Evolutionary conservation across 1,139 yeast species (phyloP), one percentile per base, ranked within the genome.

Genomic region (Diutina ranongensis): DNA sequence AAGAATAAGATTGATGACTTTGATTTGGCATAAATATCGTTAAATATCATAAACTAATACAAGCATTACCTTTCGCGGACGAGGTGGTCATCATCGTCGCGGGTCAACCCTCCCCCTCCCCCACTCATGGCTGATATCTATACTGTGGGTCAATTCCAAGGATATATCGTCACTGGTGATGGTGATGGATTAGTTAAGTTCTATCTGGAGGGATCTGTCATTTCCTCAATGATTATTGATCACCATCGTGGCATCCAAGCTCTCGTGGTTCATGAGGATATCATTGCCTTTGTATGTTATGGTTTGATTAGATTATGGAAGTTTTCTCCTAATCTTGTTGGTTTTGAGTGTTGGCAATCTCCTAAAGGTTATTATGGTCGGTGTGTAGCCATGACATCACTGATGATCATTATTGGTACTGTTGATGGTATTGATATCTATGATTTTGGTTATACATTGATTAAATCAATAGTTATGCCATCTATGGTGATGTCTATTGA

Each of bases 1-100:
- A 83, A 86, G 67, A 89, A 92, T 65, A 78, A 80, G 66, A 76
- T 83, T 58, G 94, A 83, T 63, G 94, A 83, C 64, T 83, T 76
- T 60, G 86, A 80, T 50, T 70, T 80, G 56, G 73, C 83, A 40
- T 78, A 54, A 51, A 8, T 15, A 31, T 12, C 15, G 34, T 12
- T 25, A 10, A n/a, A n/a, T n/a, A n/a, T n/a, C n/a, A n/a, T n/a
- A n/a, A n/a, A n/a, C n/a, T n/a, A n/a, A n/a, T n/a, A n/a, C n/a
- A n/a, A n/a, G n/a, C n/a, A n/a, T n/a, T n/a, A n/a, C n/a, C n/a
- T n/a, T n/a, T n/a, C n/a, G n/a, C n/a, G n/a, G n/a, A n/a, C n/a
- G n/a, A n/a, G n/a, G n/a, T n/a, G n/a, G n/a, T n/a, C n/a, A n/a
- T n/a, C n/a, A n/a, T n/a, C n/a, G n/a, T n/a, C n/a, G n/a, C n/a